These are phyloP conservation scores for Arthroderma sp. DNA, from an alignment of 2,329 filamentous ascomycete species.

Conservation along the genomic window DNA sequence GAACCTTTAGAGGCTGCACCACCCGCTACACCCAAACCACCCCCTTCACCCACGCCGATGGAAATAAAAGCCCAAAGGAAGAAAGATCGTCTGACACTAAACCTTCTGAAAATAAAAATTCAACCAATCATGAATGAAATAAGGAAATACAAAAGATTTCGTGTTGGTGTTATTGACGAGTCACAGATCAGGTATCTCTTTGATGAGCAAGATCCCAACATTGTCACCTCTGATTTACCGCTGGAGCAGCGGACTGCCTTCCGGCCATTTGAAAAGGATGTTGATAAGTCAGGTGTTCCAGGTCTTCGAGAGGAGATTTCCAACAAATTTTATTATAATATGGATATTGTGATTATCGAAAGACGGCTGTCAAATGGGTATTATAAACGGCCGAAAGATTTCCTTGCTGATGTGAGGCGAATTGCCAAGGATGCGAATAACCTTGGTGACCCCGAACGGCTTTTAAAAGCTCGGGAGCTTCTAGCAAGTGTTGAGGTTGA, in stretches of 20 bases:
- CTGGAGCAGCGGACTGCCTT: conserved; percentile 44
- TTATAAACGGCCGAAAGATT: conserved; percentile 83
- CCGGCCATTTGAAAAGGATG: conserved; percentile 66
- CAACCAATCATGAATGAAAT: conserved; percentile 97
- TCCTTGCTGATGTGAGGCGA: conserved; percentile 72
- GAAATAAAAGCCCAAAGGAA: conserved; percentile 70
- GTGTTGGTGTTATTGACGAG: conserved; percentile 64
- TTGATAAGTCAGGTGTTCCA: conserved; percentile 63
- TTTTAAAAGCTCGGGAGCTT: conserved; percentile 81
- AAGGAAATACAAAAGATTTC: conserved; percentile 75
- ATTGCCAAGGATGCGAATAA: conserved; percentile 74
- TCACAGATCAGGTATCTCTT: conserved; percentile 66
- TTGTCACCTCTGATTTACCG: conserved; percentile 47
- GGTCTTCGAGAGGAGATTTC: conserved; percentile 63
- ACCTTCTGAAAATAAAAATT: conserved; percentile 73
- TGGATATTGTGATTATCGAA: conserved; percentile 86
- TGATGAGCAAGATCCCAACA: conserved; percentile 63
- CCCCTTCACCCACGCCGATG: conserved; percentile 54
- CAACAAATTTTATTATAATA: conserved; percentile 85
- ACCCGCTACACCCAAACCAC: conserved; percentile 51
- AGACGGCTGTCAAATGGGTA: conserved; percentile 94
- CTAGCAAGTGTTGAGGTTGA: conserved; percentile 90
- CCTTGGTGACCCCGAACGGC: conserved; percentile 67
- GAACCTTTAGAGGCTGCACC: conserved; percentile 65
- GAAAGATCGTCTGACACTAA: conserved; percentile 69